phyloP scores from a whole-genome alignment of 2,329 filamentous ascomycete species.

The Waltergamsia citrina region DNA sequence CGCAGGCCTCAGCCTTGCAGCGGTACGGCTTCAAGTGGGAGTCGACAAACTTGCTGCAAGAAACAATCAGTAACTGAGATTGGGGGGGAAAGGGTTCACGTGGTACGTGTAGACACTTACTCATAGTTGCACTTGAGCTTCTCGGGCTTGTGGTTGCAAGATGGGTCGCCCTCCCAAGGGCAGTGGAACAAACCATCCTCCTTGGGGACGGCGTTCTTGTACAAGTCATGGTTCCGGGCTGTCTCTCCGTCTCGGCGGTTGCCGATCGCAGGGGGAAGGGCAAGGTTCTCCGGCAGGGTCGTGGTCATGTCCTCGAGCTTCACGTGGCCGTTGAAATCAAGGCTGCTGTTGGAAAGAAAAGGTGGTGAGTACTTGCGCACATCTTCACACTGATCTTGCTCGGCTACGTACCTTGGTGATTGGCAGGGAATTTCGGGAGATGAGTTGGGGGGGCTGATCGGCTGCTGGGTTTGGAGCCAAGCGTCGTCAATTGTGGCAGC shows the following conservation, averaged over 20 bases:
- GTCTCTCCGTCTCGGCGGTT: slow-evolving; percentile 45
- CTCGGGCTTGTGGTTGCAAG: slow-evolving; percentile 83
- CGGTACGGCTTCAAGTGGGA: slow-evolving; percentile 94
- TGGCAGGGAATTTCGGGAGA: slow-evolving; percentile 39
- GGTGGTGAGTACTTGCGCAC: neutral
- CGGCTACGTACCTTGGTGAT: slow-evolving; percentile 42
- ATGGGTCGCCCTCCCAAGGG: slow-evolving; percentile 64
- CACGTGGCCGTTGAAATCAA: slow-evolving; percentile 16
- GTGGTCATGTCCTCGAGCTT: slow-evolving; percentile 10
- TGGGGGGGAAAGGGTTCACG: neutral
- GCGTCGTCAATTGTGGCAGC: slow-evolving; percentile 38
- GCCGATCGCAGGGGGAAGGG: slow-evolving; percentile 26
- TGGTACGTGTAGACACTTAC: slow-evolving; percentile 48
- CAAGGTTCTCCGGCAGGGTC: slow-evolving; percentile 18
- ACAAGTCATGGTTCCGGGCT: slow-evolving; percentile 58
- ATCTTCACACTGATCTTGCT: neutral
- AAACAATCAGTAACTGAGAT: neutral
- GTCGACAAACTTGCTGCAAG: slow-evolving; percentile 82
- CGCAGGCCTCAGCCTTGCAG: slow-evolving; percentile 78
- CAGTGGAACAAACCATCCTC: slow-evolving; percentile 86
- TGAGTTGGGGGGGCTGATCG: slow-evolving; percentile 24
- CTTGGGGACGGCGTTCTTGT: slow-evolving; percentile 54
- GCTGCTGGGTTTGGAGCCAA: slow-evolving; percentile 23
- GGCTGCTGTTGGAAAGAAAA: slow-evolving; percentile 2
- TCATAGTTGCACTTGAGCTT: slow-evolving; percentile 99